Base-by-base conservation (phyloP, 2,329 filamentous ascomycete species). In the Elsinoe perseae region DNA sequence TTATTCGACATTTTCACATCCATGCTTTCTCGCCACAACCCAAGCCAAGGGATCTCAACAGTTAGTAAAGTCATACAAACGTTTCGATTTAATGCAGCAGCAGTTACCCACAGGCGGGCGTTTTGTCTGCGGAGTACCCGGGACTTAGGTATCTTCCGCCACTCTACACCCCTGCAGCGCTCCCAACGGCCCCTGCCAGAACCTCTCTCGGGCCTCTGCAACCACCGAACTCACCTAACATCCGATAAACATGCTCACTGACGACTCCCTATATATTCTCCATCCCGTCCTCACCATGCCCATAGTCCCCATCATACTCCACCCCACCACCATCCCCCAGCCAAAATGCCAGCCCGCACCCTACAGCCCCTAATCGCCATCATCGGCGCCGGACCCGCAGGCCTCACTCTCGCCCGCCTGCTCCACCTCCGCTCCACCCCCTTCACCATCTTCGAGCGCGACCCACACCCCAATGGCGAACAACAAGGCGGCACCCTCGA, bases 371-470 rank as follows among this genome's bases (percentile, higher is more conserved):
- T 61, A 48, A 64, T 68, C 50, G 66, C 66, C n/a, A 68, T 69
- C 36, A 58, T 69, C 8, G 67, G 67, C 44, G 66, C 64, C 10
- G 67, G 67, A 4, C 67, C 67, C 18, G 58, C 58, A 12, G 67
- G 68, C 25, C 64, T 68, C 14, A 59, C 60, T 5, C 63, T 69
- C 10, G 68, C 61, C 27, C 61, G 66, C 21, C 56, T 70, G 1
- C 61, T 70, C 4, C 42, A 61, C 4, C 12, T 62, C 2, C 27
- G 55, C 20, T 52, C 54, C 25, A 64, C 68, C 42, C 55, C 59
- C 23, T 65, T 63, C 58, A 61, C 54, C 20, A 56, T 69, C 55
- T 68, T 64, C 58, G 65, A 69, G 50, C 60, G 64, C 23, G 66
- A 68, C 54, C 25, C 46, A 1, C 43, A 58, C 8, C 32, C 53